phyloP scores from a whole-genome alignment of 495 filamentous ascomycete species.

The Xylaria intraflava region DNA sequence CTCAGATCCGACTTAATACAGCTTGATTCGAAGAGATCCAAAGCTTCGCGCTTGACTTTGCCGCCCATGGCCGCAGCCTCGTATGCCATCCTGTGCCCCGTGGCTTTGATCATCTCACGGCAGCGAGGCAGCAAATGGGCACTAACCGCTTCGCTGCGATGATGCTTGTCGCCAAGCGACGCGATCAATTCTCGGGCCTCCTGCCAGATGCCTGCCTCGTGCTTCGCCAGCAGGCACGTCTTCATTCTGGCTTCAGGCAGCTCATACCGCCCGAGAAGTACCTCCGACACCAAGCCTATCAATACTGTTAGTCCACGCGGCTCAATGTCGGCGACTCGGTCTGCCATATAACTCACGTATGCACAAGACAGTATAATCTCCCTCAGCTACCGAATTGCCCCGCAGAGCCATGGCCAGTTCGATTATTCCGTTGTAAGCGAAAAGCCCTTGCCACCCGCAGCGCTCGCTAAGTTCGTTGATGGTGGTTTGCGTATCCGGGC shows the following conservation, averaged over 20 bases:
- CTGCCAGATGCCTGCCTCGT: slow-evolving; percentile 27
- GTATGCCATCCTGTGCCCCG: slow-evolving; percentile 34
- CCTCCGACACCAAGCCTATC: slow-evolving; percentile 27
- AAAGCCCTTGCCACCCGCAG: slow-evolving; percentile 30
- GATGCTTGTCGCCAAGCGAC: slow-evolving; percentile 3
- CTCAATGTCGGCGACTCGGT: not conserved
- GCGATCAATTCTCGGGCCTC: slow-evolving; percentile 14
- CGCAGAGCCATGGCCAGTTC: slow-evolving; percentile 11
- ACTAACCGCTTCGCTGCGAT: slow-evolving; percentile 27
- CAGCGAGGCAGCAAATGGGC: slow-evolving; percentile 28
- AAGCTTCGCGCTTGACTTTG: slow-evolving; percentile 20
- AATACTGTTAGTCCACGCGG: not conserved
- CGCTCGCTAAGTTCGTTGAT: slow-evolving; percentile 23
- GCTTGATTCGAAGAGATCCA: slow-evolving; percentile 27
- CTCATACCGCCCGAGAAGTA: slow-evolving; percentile 30
- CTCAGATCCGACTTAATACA: slow-evolving; percentile 25
- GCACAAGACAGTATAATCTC: slow-evolving; percentile 27
- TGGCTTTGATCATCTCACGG: slow-evolving; percentile 24
- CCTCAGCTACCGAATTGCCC: slow-evolving; percentile 27
- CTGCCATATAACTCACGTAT: slow-evolving; percentile 14
- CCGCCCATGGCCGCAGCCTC: slow-evolving; percentile 23
- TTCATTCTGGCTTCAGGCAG: slow-evolving; percentile 23
- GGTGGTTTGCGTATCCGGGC: slow-evolving; percentile 11
- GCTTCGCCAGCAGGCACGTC: slow-evolving; percentile 18
- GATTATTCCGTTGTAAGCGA: slow-evolving; percentile 24